Percentiles rank a stretch among this genome's conserved stretches.
These are phyloP conservation scores for Ramaria rubella DNA, from an alignment of 768 basidiomycete species.

Conservation along the genomic window DNA sequence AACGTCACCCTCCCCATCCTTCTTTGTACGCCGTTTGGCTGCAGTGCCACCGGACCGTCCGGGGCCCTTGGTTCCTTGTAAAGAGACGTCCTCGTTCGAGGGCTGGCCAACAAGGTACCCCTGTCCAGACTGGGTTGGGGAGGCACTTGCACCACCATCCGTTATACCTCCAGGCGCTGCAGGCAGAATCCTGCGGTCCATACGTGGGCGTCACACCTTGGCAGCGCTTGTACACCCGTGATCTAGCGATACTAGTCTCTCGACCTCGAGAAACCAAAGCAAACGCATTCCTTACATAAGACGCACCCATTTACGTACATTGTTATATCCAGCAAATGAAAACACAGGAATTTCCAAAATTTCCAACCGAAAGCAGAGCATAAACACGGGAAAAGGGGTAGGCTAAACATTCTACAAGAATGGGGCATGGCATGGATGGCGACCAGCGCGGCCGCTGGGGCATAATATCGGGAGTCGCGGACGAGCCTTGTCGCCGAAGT, in stretches of 20 bases:
- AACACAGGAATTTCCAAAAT: neutral
- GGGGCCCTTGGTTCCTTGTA: neutral
- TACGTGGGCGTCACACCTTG: neutral
- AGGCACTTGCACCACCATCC: neutral
- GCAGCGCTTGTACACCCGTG: neutral
- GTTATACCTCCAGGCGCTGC: neutral
- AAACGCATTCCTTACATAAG: too few relatives aligned
- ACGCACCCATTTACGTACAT: too few relatives aligned
- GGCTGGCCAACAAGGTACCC: neutral
- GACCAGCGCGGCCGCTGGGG: neutral
- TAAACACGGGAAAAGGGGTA: too few relatives aligned
- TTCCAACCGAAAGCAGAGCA: too few relatives aligned
- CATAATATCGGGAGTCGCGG: neutral
- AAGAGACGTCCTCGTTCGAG: neutral
- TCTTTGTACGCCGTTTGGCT: neutral
- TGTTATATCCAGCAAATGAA: too few relatives aligned
- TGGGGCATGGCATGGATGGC: too few relatives aligned
- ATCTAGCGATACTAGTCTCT: too few relatives aligned
- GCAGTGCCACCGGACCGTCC: neutral
- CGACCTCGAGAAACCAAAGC: too few relatives aligned
- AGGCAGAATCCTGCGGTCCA: constrained; percentile 10
- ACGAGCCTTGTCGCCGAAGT: neutral
- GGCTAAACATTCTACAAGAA: constrained; percentile 4
- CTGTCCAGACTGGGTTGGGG: neutral
- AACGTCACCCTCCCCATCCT: neutral